Conservation (phyloP, 805 yeast genomes). For the Ogataea ganodermae region DNA sequence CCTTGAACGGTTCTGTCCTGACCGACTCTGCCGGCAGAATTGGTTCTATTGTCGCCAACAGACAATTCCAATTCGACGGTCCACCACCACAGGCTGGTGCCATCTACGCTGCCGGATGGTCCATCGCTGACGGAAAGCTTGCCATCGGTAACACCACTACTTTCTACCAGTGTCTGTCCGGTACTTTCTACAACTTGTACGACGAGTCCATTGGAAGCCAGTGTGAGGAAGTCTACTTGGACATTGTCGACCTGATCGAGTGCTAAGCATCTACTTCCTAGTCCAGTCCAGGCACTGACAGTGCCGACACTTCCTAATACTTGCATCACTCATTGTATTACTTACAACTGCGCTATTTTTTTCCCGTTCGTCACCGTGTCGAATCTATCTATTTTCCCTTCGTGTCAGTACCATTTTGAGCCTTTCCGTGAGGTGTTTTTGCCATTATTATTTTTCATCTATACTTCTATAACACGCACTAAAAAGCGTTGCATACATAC, state of each 20-base stretch:
- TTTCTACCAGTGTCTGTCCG: constrained; percentile 59
- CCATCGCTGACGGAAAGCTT: constrained; percentile 46
- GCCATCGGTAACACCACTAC: constrained; percentile 50
- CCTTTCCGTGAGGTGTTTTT: constrained; percentile 4
- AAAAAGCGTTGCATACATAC: constrained; percentile 3
- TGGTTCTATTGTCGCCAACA: constrained; percentile 62
- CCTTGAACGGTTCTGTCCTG: constrained; percentile 43
- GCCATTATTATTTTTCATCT: not conserved
- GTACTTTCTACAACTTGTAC: constrained; percentile 59
- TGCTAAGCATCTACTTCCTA: constrained; percentile 38
- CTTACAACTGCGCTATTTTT: not conserved
- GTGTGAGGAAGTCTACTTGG: constrained; percentile 47
- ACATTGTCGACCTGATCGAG: constrained; percentile 45
- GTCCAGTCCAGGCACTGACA: not conserved
- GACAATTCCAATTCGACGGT: constrained; percentile 68
- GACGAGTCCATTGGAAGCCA: constrained; percentile 48
- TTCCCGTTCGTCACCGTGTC: constrained; percentile 1
- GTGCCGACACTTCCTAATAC: not conserved
- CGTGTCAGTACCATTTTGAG: constrained; percentile 5
- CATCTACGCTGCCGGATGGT: constrained; percentile 54
- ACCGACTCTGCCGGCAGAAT: constrained; percentile 53
- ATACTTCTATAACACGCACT: not conserved
- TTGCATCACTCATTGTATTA: constrained; percentile 10
- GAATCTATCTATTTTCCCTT: not conserved
- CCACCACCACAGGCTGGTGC: constrained; percentile 67